These are phyloP conservation scores for Dimocarpus longan DNA, from an alignment of 345 rosid genomes.

Conservation along the genomic window DNA sequence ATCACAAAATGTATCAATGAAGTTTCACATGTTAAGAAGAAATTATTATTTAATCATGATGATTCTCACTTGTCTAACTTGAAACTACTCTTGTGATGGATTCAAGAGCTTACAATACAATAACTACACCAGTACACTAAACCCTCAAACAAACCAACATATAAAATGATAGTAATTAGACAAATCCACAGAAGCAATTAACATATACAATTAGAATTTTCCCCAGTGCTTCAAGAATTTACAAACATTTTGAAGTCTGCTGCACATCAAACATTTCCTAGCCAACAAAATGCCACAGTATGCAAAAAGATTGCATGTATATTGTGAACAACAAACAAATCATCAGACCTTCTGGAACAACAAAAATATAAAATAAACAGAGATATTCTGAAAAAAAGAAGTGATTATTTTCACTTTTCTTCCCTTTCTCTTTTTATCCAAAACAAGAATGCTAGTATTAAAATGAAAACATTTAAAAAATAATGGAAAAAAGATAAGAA, in stretches of 20 bases:
- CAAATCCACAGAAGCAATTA: not conserved
- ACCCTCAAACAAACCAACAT: slow-evolving; percentile 1
- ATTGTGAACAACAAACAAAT: not conserved
- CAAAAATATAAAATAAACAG: not conserved
- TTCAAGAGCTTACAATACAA: not conserved
- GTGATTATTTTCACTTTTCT: too few relatives aligned
- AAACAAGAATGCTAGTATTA: too few relatives aligned
- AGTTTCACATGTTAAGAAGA: not conserved
- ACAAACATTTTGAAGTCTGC: not conserved
- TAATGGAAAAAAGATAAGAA: too few relatives aligned
- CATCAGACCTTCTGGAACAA: not conserved
- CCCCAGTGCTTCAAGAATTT: too few relatives aligned
- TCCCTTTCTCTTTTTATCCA: too few relatives aligned
- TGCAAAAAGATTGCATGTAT: not conserved
- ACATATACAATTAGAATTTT: not conserved
- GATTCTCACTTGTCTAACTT: not conserved
- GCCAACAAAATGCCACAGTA: not conserved
- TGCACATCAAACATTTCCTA: not conserved
- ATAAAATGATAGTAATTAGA: not conserved
- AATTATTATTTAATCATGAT: not conserved
- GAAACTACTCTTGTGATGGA: not conserved
- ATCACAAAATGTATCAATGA: not conserved
- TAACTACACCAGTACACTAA: not conserved
- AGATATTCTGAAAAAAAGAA: not conserved
- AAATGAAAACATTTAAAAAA: too few relatives aligned